Percentiles rank a stretch among this genome's conserved stretches.
Evolutionary conservation across 768 basidiomycete genomes (phyloP).

Genomic region (Chalciporus chontae): DNA sequence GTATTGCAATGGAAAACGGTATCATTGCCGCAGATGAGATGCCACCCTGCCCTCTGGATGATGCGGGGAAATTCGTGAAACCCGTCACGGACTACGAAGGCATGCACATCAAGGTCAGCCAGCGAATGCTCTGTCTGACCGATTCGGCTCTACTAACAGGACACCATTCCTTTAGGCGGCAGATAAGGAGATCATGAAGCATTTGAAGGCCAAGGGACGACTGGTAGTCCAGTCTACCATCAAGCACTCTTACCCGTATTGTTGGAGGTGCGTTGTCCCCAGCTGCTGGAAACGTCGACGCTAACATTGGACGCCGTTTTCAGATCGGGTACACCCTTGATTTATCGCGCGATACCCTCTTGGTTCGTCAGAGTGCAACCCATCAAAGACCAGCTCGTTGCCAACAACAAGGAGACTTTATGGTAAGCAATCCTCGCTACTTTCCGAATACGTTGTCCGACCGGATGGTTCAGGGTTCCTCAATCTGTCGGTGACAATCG

Average conservation of each 20-base stretch:
- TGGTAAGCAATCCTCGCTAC: conserved; percentile 51
- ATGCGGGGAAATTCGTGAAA: conserved; percentile 80
- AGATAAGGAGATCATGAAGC: conserved; percentile 91
- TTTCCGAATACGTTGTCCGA: not conserved
- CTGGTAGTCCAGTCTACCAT: conserved; percentile 84
- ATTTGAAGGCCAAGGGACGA: conserved; percentile 80
- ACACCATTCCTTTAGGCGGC: conserved; percentile 56
- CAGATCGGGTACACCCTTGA: conserved; percentile 91
- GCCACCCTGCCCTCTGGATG: conserved; percentile 96
- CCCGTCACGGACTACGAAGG: conserved; percentile 91
- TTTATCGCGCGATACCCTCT: conserved; percentile 92
- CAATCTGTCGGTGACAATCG: conserved; percentile 85
- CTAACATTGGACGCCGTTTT: not conserved
- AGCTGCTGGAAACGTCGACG: no score
- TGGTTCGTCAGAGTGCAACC: conserved; percentile 94
- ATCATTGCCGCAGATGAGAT: conserved; percentile 84
- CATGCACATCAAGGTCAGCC: conserved; percentile 77
- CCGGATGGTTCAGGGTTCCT: conserved; percentile 68
- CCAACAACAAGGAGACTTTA: conserved; percentile 85
- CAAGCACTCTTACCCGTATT: conserved; percentile 93
- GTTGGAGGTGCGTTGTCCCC: conserved; percentile 69
- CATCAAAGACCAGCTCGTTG: conserved; percentile 81
- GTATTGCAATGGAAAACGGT: conserved; percentile 81
- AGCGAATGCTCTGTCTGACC: not conserved
- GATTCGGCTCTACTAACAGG: not conserved